Evolutionary conservation across 371 early-diverging fungal genomes (phyloP), one percentile per base, ranked within the genome.

Genomic region (Funneliformis caledonium): DNA sequence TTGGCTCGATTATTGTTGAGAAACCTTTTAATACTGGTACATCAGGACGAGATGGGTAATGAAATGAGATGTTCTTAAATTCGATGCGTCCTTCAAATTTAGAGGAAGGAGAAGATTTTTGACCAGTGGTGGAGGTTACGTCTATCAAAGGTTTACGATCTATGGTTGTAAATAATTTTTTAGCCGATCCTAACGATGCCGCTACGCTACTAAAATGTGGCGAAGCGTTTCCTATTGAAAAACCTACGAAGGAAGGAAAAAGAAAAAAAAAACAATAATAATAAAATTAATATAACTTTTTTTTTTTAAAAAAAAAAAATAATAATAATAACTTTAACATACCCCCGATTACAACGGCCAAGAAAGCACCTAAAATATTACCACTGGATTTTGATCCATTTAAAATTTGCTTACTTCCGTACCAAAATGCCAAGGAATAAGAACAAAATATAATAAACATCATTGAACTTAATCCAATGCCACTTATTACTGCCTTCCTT

Each of bases 11-110:
- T 19, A 0, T 73, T 10, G 78, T n/a, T 43, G 14, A 64, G 26
- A 82, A 62, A 37, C 43, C 88, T 42, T 89, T 87, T 82, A 93
- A 91, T 74, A 93, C 91, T 76, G 84, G 75, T 9, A 92, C 89
- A 69, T 93, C 88, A 1, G 89, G 89, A 1, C 96, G 89, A 48
- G 90, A 89, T 9, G 97, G 97, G 83, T 97, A 96, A 67, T 87
- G 83, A 87, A 96, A 94, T 12, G 85, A 76, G 26, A 91, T 92
- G 59, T 90, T 83, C 31, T 87, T 79, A 22, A 93, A 86, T 59
- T 82, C 87, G 6, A 91, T 83, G 9, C 81, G 48, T 10, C 91
- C 91, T 0, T 86, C 81, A 0, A 82, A 69, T 14, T 82, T 45
- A 22, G 78, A 60, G 80, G 48, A 69, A 7, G 7, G 42, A 14